Base-by-base conservation (phyloP, 768 basidiomycete species). In the Tephrocybe sp. region DNA sequence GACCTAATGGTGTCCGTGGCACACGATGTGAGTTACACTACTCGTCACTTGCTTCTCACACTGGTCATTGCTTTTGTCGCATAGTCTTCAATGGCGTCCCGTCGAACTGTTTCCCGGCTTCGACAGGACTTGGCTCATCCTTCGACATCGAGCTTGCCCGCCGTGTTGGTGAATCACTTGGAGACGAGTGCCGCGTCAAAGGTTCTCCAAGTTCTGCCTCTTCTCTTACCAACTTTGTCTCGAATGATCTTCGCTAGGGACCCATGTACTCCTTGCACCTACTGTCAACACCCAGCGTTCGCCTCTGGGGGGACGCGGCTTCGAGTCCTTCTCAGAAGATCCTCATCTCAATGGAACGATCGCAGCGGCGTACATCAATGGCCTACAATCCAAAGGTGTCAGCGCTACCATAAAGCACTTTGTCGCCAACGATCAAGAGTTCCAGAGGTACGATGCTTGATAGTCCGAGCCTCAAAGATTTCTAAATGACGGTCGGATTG, bases 201-300 rank as follows among this genome's bases (percentile, higher is more conserved):
- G 71, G 78, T 66, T 18, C 12, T 32, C 25, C 12, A 11, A 30
- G 28, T 11, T 30, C n/a, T n/a, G n/a, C n/a, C n/a, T n/a, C n/a
- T n/a, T n/a, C n/a, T n/a, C n/a, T n/a, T n/a, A n/a, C n/a, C n/a
- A n/a, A n/a, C n/a, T n/a, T n/a, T n/a, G n/a, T n/a, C n/a, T n/a
- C n/a, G n/a, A n/a, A n/a, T n/a, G n/a, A n/a, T n/a, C n/a, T n/a
- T n/a, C 12, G 62, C 4, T 24, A 76, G 75, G 74, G 32, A 61
- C 61, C 12, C 75, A 78, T 59, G 70, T 82, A 28, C 66, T 83
- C 0, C 73, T 85, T n/a, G 84, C 75, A 1, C 85, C 84, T 1
- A 86, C 84, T 1, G 76, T 83, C 56, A 86, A 86, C 58, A 85
- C 78, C 21, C 83, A 83, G 53, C 73, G 84, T n/a, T 79, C 76